These are phyloP conservation scores for Odonthalia washingtoniensis DNA, from an alignment of 31 red algal genomes.

Conservation along the genomic window DNA sequence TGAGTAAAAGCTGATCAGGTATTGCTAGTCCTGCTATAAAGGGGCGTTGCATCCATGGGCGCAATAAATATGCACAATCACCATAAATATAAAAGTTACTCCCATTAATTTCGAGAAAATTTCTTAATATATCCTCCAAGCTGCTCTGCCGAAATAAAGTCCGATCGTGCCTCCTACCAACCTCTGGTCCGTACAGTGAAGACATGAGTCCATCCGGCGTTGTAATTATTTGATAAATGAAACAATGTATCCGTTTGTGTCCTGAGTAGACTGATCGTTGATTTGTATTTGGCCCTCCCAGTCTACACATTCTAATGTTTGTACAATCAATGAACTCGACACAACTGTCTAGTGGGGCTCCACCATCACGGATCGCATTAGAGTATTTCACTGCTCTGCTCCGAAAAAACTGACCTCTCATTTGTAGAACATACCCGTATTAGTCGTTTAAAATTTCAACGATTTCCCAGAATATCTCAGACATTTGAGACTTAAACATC, in stretches of 20 bases:
- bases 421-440: background rate
- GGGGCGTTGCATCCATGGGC: background rate
- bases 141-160: background rate
- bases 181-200: background rate
- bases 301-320: slow-evolving; percentile 1
- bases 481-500: background rate
- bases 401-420: background rate
- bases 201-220: background rate
- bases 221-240: slow-evolving; percentile 23
- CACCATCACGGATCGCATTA: background rate
- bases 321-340: slow-evolving; percentile 19
- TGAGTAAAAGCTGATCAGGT: background rate
- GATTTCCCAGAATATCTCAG: slow-evolving; percentile 29
- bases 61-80: background rate
- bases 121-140: background rate
- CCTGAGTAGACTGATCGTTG: background rate
- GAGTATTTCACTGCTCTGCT: background rate
- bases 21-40: background rate
- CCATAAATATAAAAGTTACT: background rate
- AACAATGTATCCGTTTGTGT: background rate
- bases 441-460: background rate
- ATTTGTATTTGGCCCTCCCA: background rate
- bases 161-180: background rate
- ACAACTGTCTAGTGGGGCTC: background rate
- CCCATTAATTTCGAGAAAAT: background rate